Evolutionary conservation across 495 filamentous ascomycete genomes (phyloP), one percentile per base, ranked within the genome.

Genomic region (Penicillium longicatenatum): DNA sequence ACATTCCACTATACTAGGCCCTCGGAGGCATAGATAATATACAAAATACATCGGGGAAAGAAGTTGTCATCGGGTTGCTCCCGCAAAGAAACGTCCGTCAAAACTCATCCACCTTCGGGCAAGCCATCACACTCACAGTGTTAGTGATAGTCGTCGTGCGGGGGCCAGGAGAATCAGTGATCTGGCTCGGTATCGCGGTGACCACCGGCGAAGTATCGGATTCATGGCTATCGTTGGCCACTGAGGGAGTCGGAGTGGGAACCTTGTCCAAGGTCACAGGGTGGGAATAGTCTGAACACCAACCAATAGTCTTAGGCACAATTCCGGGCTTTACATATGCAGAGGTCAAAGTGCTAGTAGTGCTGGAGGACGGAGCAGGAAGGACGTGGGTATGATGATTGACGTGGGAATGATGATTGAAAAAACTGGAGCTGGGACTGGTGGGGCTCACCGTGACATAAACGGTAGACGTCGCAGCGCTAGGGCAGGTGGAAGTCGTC

Each of bases 281-380:
- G 59, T 67, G 61, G 61, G 57, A 59, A 35, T 67, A 67, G 59
- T 67, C 65, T 58, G 65, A 64, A 14, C 47, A 58, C 65, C 65
- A 67, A 57, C 65, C 65, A 53, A 67, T 64, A 53, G 65, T 67
- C 56, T 62, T 62, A 59, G 65, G 65, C 43, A 67, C 65, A 33
- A 58, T 57, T 60, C 65, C 65, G 30, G 65, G 65, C 54, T 64
- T 64, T 14, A 58, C 54, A 55, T 48, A 53, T 42, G 14, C 35
- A 24, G 65, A 59, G 21, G 45, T 45, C 20, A 52, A 20, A 24
- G 56, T 29, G 45, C 33, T 48, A 44, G 63, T 19, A 52, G 59
- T 48, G 43, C 52, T 41, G 39, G 59, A 19, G 48, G 59, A 46
- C 41, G 56, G 16, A 45, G 48, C 21, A 39, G 30, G 37, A n/a